These are phyloP conservation scores for Aspergillus cejpii DNA, from an alignment of 2,329 filamentous ascomycete species.

Conservation along the genomic window DNA sequence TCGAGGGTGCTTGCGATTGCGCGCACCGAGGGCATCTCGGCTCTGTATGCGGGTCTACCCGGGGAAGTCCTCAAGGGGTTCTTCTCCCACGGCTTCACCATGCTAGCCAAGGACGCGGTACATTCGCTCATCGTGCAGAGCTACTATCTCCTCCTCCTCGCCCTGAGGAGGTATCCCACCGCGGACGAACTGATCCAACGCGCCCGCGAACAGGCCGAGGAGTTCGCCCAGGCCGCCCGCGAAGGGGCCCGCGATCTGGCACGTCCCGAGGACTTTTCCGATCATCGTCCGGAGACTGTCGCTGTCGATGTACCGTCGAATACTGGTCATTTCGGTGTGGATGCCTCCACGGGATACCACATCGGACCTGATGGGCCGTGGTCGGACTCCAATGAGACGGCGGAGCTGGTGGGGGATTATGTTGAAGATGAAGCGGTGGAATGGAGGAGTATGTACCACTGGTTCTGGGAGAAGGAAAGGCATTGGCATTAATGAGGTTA, in stretches of 20 bases:
- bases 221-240: constrained; percentile 37
- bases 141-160: constrained; percentile 60
- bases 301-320: constrained; percentile 30
- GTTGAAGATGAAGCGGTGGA: constrained; percentile 39
- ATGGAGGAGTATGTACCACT: constrained; percentile 39
- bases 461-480: constrained; percentile 36
- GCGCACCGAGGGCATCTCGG: constrained; percentile 58
- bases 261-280: constrained; percentile 22
- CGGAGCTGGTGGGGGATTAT: constrained; percentile 42
- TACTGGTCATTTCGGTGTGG: constrained; percentile 6
- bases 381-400: constrained; percentile 36
- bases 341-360: constrained; percentile 4
- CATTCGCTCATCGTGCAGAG: constrained; percentile 64
- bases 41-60: constrained; percentile 68
- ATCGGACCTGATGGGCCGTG: constrained; percentile 12
- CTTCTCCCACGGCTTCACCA: constrained; percentile 77
- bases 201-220: constrained; percentile 37
- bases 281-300: constrained; percentile 17
- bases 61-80: constrained; percentile 77
- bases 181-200: constrained; percentile 37
- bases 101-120: constrained; percentile 74
- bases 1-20: constrained; percentile 53
- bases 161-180: constrained; percentile 41
- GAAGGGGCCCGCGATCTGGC: constrained; percentile 35
- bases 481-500: constrained; percentile 10